These are phyloP conservation scores for Aspergillus brasiliensis DNA, from an alignment of 2,329 filamentous ascomycete genomes.

Conservation along the genomic window DNA sequence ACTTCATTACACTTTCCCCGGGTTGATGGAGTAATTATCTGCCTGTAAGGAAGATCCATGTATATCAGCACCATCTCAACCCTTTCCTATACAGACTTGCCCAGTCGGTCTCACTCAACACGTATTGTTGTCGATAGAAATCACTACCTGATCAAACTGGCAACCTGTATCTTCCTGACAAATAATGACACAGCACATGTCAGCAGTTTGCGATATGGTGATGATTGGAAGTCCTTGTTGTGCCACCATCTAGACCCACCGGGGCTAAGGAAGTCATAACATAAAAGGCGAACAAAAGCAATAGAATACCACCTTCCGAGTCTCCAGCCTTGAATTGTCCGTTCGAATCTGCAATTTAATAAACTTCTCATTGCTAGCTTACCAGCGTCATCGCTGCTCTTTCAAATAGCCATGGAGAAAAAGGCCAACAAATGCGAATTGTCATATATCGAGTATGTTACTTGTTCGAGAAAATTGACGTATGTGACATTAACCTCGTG, in stretches of 20 bases:
- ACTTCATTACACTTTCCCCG: background rate
- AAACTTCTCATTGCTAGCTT: background rate
- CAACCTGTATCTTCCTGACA: background rate
- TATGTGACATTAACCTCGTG: no score
- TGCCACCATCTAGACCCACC: background rate
- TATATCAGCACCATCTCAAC: background rate
- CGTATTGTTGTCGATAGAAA: background rate
- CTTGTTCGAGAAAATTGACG: no score
- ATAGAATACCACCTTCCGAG: background rate
- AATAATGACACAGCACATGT: background rate
- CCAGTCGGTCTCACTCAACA: background rate
- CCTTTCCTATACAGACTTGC: background rate
- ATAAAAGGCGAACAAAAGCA: background rate
- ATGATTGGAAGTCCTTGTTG: background rate
- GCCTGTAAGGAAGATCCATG: background rate
- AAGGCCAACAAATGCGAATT: background rate
- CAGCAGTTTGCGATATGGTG: background rate
- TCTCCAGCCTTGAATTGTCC: background rate
- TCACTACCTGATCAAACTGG: background rate
- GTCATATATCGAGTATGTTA: no score
- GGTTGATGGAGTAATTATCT: background rate
- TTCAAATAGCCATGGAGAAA: background rate
- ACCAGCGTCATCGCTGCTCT: background rate
- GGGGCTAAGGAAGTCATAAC: background rate
- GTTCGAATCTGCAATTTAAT: background rate